Evolutionary conservation across 1,284 basidiomycete genomes (phyloP), one percentile per base, ranked within the genome.

Genomic region (Microbotryum violaceum): DNA sequence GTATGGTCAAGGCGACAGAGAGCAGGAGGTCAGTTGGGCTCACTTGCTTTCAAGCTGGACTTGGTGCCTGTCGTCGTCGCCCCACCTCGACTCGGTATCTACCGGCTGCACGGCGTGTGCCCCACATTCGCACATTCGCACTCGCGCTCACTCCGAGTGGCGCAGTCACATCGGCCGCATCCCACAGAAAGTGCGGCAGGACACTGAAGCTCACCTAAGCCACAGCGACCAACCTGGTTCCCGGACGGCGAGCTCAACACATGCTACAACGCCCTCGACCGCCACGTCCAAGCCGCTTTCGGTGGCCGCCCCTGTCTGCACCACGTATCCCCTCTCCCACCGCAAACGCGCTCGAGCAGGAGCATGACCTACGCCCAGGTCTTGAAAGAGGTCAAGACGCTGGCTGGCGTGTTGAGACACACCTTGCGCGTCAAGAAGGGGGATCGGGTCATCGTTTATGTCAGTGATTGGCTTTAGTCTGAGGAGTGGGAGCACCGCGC

Each of bases 381-480:
- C 10, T 63, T 74, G 10, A 64, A 69, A 44, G 58, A 70, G 49
- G 68, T 71, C 6, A 70, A 74, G 61, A 53, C 66, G 29, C 65
- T 72, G 4, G 71, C 72, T 21, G 72, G 72, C 7, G 69, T 74
- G 7, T 57, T 74, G 31, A 45, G 52, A 7, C 66, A 66, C 50
- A 49, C 45, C 8, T 64, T 66, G 48, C 67, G 70, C 2, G 69
- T 74, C 21, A 25, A 53, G 10, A 74, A 72, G 57, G 73, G 73
- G 8, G 73, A 74, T 62, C 55, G 64, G 1, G 71, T 72, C 52
- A 66, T 72, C 46, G 70, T 74, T 54, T 74, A 74, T 64, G 52
- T 61, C 29, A 47, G 31, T 33, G 14, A 16, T 12, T 14, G 37
- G 14, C 14, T 49, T 6, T 4, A 42, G 49, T 18, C 4, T 12